phyloP scores from a whole-genome alignment of 176 grass and related monocot genomes.

The Zoysia japonica region DNA sequence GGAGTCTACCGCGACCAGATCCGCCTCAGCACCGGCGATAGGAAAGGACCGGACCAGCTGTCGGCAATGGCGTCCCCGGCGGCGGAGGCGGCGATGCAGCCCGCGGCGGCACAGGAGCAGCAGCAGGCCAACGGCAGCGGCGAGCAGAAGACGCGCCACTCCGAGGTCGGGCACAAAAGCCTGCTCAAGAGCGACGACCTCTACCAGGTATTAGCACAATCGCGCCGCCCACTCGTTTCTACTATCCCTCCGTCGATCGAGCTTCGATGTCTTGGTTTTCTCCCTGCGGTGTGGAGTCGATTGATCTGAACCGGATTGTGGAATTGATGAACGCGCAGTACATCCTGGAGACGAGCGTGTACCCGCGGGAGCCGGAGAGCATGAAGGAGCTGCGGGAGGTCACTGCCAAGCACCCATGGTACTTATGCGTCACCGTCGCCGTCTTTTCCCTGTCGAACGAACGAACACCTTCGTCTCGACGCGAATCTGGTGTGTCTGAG shows the following conservation, averaged over 20 bases:
- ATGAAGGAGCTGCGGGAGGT: constrained; percentile 83
- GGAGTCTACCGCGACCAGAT: too few relatives aligned
- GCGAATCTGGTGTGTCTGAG: not conserved
- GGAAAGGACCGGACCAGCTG: too few relatives aligned
- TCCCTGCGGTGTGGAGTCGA: too few relatives aligned
- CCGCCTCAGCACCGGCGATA: too few relatives aligned
- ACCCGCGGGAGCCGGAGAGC: constrained; percentile 78
- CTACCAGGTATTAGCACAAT: constrained; percentile 57
- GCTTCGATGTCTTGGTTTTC: too few relatives aligned
- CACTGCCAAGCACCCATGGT: constrained; percentile 82
- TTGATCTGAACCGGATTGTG: too few relatives aligned
- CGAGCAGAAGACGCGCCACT: constrained; percentile 80
- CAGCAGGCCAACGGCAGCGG: constrained; percentile 43
- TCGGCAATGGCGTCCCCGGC: constrained; percentile 42
- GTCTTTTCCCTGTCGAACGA: too few relatives aligned
- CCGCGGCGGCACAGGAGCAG: not conserved
- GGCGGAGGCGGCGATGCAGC: constrained; percentile 20
- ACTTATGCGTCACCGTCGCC: not conserved
- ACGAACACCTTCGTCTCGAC: not conserved
- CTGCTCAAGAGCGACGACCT: constrained; percentile 87
- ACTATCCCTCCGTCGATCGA: too few relatives aligned
- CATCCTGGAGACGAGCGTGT: constrained; percentile 85
- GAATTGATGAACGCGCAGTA: constrained; percentile 40
- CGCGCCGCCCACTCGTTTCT: not conserved
- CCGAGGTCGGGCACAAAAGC: constrained; percentile 88